These are phyloP conservation scores for Camillea tinctor DNA, from an alignment of 2,329 filamentous ascomycete species.

Conservation along the genomic window DNA sequence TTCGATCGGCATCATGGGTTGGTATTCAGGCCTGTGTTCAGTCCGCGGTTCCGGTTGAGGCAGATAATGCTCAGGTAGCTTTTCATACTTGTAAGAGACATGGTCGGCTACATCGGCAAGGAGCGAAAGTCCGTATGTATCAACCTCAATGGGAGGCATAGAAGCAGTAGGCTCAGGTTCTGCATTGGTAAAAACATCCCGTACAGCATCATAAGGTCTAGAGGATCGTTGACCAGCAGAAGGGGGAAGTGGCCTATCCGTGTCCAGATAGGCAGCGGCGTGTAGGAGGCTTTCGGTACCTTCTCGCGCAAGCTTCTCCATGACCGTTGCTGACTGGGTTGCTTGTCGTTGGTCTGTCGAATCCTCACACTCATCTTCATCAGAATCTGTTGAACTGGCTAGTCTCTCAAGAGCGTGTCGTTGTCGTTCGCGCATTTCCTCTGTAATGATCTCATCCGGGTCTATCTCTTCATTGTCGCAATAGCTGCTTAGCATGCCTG, in stretches of 20 bases:
- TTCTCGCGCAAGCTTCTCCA: constrained; percentile 11
- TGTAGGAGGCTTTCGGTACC: constrained; percentile 17
- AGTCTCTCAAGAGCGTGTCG: constrained; percentile 22
- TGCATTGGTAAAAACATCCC: constrained; percentile 41
- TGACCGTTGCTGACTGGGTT: neutral
- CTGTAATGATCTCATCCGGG: constrained; percentile 28
- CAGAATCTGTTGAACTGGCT: constrained; percentile 7
- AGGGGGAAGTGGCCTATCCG: constrained; percentile 11
- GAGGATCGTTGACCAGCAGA: constrained; percentile 26
- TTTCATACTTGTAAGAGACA: constrained; percentile 11
- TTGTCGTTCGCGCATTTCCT: constrained; percentile 31
- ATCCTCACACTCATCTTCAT: constrained; percentile 12
- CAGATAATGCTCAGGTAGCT: constrained; percentile 5
- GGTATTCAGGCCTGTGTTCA: constrained; percentile 12
- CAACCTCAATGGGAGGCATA: constrained; percentile 17
- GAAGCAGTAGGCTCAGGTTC: constrained; percentile 25
- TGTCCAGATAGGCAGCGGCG: constrained; percentile 23
- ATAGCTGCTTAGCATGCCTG: constrained; percentile 17
- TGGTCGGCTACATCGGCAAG: constrained; percentile 34
- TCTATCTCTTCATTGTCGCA: constrained; percentile 24
- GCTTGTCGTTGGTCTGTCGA: constrained; percentile 2
- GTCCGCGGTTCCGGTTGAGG: neutral
- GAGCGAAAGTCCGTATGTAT: constrained; percentile 28
- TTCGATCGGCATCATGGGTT: constrained; percentile 8
- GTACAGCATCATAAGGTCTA: constrained; percentile 44